Base-by-base conservation (phyloP, 1,284 basidiomycete genomes). In the Ustilago loliicola region DNA sequence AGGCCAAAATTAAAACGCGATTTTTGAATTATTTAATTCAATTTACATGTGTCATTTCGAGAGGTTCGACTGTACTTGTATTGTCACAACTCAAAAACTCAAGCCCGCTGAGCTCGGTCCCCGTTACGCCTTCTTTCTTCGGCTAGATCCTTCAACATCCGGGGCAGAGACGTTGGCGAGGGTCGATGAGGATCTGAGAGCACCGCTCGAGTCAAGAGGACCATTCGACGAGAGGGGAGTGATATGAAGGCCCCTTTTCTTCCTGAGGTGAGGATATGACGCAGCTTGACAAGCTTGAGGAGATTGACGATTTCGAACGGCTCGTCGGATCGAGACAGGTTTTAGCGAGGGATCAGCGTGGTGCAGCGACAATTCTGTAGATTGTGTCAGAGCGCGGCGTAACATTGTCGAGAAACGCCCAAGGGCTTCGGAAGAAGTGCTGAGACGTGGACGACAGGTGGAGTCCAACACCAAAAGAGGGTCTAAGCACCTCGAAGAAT, bases 401-500 rank as follows among this genome's bases (percentile, higher is more conserved):
- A 47, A 47, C 45, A 47, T 6, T 2, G 8, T 7, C 48, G n/a
- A 19, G 29, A 58, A 42, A 17, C 36, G 25, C 52, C 11, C 52
- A 38, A 50, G 48, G 48, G 27, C n/a, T 50, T 21, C 51, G 51
- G 51, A 34, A 53, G 51, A 53, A 53, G 54, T 27, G 27, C 30
- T 40, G 40, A 23, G 40, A 29, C 23, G 42, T 25, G 15, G 13
- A n/a, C 45, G 42, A 58, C 17, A 27, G 63, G 56, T 57, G 62
- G 56, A 59, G 56, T 59, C 56, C 63, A 58, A 65, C 63, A 65
- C 63, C 50, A 48, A 45, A 58, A 57, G 38, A 51, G 27, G 58
- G 42, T 45, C 42, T 47, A 6, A 50, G 32, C n/a, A 48, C 27
- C 42, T 45, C 7, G 42, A 8, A 40, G 19, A 42, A 51, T 21